Conservation (phyloP, 2,329 filamentous ascomycete genomes). For the Trichoderma pleuroti region DNA sequence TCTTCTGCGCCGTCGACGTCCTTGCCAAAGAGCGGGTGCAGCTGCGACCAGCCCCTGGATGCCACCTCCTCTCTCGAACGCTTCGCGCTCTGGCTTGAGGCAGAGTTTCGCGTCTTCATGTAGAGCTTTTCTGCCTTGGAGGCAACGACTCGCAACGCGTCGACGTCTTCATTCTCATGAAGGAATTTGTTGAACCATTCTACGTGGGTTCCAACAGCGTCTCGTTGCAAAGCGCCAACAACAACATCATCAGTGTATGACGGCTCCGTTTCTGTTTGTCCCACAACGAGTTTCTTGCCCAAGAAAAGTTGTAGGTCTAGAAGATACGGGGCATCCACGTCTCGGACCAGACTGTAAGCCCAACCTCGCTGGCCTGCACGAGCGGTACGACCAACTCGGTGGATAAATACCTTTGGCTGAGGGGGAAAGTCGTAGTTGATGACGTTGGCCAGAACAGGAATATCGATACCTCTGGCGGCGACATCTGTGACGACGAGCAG, state of each 20-base stretch:
- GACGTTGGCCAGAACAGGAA: slow-evolving; percentile 91
- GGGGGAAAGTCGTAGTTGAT: slow-evolving; percentile 99
- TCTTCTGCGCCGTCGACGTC: slow-evolving; percentile 63
- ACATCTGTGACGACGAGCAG: slow-evolving; percentile 96
- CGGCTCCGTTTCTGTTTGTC: slow-evolving; percentile 58
- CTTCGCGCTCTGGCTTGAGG: slow-evolving; percentile 86
- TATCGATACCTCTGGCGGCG: slow-evolving; percentile 95
- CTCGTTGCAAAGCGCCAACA: slow-evolving; percentile 70
- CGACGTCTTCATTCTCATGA: slow-evolving; percentile 70
- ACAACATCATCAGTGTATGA: slow-evolving; percentile 82
- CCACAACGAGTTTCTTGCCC: slow-evolving; percentile 75
- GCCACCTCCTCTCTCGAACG: slow-evolving; percentile 74
- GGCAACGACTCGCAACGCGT: slow-evolving; percentile 67
- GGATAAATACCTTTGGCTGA: slow-evolving; percentile 94
- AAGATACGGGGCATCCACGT: slow-evolving; percentile 85
- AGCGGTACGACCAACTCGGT: slow-evolving; percentile 92
- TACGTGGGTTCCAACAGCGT: slow-evolving; percentile 67
- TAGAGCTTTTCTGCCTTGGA: slow-evolving; percentile 92
- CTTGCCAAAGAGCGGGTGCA: slow-evolving; percentile 78
- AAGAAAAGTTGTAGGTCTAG: slow-evolving; percentile 93
- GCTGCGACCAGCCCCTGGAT: slow-evolving; percentile 65
- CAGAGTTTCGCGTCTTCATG: slow-evolving; percentile 81
- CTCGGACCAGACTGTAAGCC: slow-evolving; percentile 89
- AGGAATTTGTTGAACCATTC: slow-evolving; percentile 84
- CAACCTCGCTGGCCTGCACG: slow-evolving; percentile 89